phyloP scores from a whole-genome alignment of 2,329 filamentous ascomycete species.

The Alternaria gaisen region DNA sequence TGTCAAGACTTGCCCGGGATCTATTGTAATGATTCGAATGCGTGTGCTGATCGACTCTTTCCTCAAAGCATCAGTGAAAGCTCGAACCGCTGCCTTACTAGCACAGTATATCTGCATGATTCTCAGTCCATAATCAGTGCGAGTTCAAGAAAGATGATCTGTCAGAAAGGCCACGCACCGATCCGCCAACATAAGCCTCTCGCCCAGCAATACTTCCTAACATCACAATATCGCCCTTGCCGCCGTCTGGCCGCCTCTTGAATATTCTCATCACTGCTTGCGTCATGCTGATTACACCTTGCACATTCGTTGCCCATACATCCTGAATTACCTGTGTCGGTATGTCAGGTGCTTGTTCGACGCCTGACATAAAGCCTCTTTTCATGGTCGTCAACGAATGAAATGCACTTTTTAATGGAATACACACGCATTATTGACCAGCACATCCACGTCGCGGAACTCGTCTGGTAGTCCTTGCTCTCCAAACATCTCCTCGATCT shows the following conservation, averaged over 20 bases:
- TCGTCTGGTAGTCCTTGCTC: conserved; percentile 71
- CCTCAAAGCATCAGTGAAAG: conserved; percentile 80
- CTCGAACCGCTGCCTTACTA: conserved; percentile 85
- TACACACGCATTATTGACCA: conserved; percentile 92
- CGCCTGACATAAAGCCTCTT: conserved; percentile 85
- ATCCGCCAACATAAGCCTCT: conserved; percentile 81
- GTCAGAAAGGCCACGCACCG: conserved; percentile 43
- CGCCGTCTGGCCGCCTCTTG: conserved; percentile 71
- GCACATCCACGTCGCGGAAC: conserved; percentile 81
- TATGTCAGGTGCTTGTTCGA: conserved; percentile 84
- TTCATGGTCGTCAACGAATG: not conserved
- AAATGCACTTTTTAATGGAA: not conserved
- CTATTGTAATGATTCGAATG: conserved; percentile 84
- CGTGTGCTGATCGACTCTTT: conserved; percentile 81
- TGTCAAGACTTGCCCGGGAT: conserved; percentile 90
- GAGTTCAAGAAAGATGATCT: not conserved
- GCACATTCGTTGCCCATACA: conserved; percentile 92
- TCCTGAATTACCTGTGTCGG: conserved; percentile 77
- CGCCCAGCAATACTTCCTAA: conserved; percentile 87
- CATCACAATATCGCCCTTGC: conserved; percentile 91
- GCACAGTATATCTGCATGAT: conserved; percentile 71
- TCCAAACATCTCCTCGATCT: conserved; percentile 74
- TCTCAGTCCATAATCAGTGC: not conserved
- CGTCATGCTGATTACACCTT: conserved; percentile 92
- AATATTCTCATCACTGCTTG: conserved; percentile 85